These are phyloP conservation scores for Chalciporus pseudorubinellus DNA, from an alignment of 768 basidiomycete species.

Conservation along the genomic window DNA sequence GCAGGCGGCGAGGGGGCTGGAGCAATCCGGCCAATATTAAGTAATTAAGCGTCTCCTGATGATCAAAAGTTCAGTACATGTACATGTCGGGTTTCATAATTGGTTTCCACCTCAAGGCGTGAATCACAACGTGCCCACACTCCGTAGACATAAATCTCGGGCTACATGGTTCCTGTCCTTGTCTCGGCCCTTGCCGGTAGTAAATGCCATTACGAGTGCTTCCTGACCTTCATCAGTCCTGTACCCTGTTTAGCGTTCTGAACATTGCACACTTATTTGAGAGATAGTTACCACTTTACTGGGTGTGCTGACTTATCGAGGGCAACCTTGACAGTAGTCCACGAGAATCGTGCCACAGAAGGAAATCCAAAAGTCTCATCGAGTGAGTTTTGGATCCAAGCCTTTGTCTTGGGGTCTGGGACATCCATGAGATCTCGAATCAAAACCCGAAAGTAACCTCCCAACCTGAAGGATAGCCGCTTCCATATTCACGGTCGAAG, in stretches of 20 bases:
- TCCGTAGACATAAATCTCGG: slow-evolving; percentile 71
- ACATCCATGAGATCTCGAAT: background rate
- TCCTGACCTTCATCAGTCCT: slow-evolving; percentile 88
- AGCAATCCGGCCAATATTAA: slow-evolving; percentile 18
- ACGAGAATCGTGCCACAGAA: slow-evolving; percentile 86
- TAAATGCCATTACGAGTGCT: slow-evolving; percentile 73
- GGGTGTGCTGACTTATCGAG: slow-evolving; percentile 78
- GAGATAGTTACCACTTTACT: slow-evolving; percentile 67
- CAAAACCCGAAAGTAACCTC: background rate
- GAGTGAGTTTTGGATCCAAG: slow-evolving; percentile 73
- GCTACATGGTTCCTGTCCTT: slow-evolving; percentile 71
- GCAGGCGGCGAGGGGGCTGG: slow-evolving; percentile 8
- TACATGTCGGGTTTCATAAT: background rate
- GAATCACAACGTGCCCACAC: slow-evolving; percentile 58
- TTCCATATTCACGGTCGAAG: slow-evolving; percentile 53
- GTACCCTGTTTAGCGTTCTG: background rate
- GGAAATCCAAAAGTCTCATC: slow-evolving; percentile 94
- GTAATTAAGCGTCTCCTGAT: background rate
- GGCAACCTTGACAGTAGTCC: slow-evolving; percentile 87
- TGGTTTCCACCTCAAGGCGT: slow-evolving; percentile 1
- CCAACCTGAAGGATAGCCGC: slow-evolving; percentile 88
- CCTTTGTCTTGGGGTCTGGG: slow-evolving; percentile 87
- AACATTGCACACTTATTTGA: background rate
- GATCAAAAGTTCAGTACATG: background rate
- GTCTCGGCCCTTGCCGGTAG: slow-evolving; percentile 65